Conservation (phyloP, 441 rosid genomes). For the Macaranga tanarius region DNA sequence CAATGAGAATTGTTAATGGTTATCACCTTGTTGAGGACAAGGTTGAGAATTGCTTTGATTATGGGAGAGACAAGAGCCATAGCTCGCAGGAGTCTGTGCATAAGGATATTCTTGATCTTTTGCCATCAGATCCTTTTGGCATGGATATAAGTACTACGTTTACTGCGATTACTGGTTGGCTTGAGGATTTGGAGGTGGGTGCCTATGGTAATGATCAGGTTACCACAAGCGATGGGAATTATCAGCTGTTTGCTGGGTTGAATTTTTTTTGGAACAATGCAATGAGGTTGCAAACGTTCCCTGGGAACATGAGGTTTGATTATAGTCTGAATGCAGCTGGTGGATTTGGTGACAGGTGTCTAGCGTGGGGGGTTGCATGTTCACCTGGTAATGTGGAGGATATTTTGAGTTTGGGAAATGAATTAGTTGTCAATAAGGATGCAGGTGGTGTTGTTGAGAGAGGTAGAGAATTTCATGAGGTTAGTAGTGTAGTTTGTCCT, state of each 20-base stretch:
- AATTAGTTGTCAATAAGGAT: slow-evolving; percentile 20
- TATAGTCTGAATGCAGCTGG: slow-evolving; percentile 24
- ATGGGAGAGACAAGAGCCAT: slow-evolving; percentile 49
- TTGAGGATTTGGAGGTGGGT: slow-evolving; percentile 79
- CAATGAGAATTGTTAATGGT: slow-evolving; percentile 66
- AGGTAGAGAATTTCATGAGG: slow-evolving; percentile 9
- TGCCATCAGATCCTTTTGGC: slow-evolving; percentile 97
- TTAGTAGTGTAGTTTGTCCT: slow-evolving; percentile 25
- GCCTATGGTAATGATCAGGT: slow-evolving; percentile 41
- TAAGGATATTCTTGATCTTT: slow-evolving; percentile 73
- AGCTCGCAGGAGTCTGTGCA: slow-evolving; percentile 64
- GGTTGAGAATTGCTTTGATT: slow-evolving; percentile 59
- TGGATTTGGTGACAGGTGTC: slow-evolving; percentile 34
- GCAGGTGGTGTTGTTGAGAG: slow-evolving; percentile 23
- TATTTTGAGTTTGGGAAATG: slow-evolving; percentile 29
- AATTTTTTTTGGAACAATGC: slow-evolving; percentile 83
- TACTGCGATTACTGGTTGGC: slow-evolving; percentile 85
- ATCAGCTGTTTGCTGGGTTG: slow-evolving; percentile 69
- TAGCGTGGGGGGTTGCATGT: slow-evolving; percentile 28
- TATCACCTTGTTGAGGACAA: slow-evolving; percentile 48
- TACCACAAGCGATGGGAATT: slow-evolving; percentile 43
- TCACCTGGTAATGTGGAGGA: slow-evolving; percentile 35
- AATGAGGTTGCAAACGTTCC: slow-evolving; percentile 58
- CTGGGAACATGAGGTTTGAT: slow-evolving; percentile 41
- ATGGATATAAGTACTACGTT: slow-evolving; percentile 83